These are phyloP conservation scores for Phytopythium montanum DNA, from an alignment of 352 stramenopile genomes.

Conservation along the genomic window DNA sequence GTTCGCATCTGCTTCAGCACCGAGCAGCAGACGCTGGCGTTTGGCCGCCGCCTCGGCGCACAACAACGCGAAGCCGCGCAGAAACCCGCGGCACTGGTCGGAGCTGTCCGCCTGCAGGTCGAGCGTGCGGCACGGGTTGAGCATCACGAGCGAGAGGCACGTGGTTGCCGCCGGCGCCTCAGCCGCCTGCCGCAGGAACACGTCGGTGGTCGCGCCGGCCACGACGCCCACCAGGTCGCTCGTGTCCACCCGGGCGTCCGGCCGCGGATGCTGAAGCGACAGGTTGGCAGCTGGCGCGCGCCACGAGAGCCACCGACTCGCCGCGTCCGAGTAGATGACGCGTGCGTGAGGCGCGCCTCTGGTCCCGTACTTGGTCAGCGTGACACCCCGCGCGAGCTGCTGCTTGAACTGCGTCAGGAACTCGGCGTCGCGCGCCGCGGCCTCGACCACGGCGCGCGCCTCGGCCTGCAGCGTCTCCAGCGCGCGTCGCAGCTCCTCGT, in stretches of 20 bases:
- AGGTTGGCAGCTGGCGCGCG: conserved; percentile 19
- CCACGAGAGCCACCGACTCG: conserved; percentile 64
- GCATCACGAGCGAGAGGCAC: conserved; percentile 71
- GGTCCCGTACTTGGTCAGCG: conserved; percentile 53
- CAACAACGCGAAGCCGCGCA: conserved; percentile 60
- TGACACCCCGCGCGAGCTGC: conserved; percentile 42
- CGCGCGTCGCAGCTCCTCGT: conserved; percentile 22
- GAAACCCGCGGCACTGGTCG: conserved; percentile 38
- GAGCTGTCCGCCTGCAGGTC: conserved; percentile 56
- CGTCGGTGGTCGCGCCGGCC: conserved; percentile 38
- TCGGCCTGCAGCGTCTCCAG: conserved; percentile 32
- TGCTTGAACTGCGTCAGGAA: conserved; percentile 55
- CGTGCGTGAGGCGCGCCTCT: conserved; percentile 40
- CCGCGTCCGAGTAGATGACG: conserved; percentile 51
- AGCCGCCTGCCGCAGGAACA: conserved; percentile 33
- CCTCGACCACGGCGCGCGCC: conserved; percentile 18
- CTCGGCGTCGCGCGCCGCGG: conserved; percentile 33
- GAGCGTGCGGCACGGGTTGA: conserved; percentile 64
- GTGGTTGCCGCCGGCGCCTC: conserved; percentile 17
- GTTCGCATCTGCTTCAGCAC: background rate
- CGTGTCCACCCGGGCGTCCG: conserved; percentile 47
- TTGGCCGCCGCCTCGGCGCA: conserved; percentile 40
- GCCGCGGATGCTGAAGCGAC: conserved; percentile 30
- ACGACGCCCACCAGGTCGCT: conserved; percentile 51
- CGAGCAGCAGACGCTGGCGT: conserved; percentile 13